Evolutionary conservation across 208 protist species (phyloP), one percentile per base, ranked within the genome.

Genomic region (Angomonas deanei): DNA sequence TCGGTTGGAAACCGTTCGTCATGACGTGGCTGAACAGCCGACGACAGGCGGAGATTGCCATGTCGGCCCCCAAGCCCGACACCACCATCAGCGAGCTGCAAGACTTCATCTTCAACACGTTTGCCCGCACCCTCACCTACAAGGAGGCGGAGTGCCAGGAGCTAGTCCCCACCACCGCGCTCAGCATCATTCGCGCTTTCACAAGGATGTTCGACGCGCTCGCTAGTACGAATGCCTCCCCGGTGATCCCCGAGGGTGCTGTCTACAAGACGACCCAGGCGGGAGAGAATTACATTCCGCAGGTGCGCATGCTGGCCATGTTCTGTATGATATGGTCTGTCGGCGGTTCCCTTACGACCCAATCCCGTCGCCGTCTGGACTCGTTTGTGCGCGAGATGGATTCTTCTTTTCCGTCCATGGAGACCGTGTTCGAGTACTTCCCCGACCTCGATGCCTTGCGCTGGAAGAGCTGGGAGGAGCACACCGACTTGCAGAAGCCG

Each of bases 391-490:
- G 97, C 31, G 96, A 99, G 72, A 69, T 98, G 50, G 97, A 99
- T 60, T 81, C 92, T 11, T 88, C 88, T 28, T 98, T 99, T 62
- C 97, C 97, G 1, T 86, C 86, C 30, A 94, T 89, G 64, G 96
- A 98, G 63, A 98, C 97, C 13, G 91, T 99, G 24, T 99, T 98
- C 77, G 98, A 99, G 75, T 99, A 99, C 81, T 97, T 86, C 68
- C 89, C 98, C 5, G 97, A 99, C 74, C 28, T 89, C 0, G 39
- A 84, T 28, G 82, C 87, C 33, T 61, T 95, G 52, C 74, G 78
- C 34, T 99, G 97, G 96, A 75, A 82, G 21, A 76, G 79, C 59
- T 99, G 97, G 97, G 83, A 97, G 33, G 96, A 99, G 65, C 85
- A 97, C 68, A 72, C 76, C 21, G 77, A 88, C 61, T 71, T 94